A percentile compares a stretch with the other conserved stretches of the same genome.
Conservation (phyloP, 495 filamentous ascomycete genomes). For the Pseudoneurospora amorphoporcata region DNA sequence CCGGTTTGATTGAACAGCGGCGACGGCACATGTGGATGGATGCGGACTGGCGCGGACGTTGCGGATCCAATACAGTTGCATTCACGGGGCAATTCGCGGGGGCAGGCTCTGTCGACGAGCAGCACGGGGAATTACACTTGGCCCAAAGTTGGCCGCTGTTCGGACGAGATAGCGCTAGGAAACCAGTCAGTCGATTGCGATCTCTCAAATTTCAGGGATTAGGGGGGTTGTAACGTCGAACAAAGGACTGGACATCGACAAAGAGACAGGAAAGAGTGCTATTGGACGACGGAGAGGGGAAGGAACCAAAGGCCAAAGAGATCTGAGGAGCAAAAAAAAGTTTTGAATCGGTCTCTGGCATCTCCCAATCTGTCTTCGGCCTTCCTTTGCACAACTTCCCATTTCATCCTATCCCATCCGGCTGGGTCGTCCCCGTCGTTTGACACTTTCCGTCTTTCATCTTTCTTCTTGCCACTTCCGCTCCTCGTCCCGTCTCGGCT, state of each 20-base stretch:
- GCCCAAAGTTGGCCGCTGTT: not conserved
- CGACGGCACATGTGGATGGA: not conserved
- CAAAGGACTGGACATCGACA: not conserved
- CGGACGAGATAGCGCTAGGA: not conserved
- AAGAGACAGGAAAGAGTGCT: not conserved
- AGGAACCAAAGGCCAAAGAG: not conserved
- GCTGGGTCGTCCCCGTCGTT: not conserved
- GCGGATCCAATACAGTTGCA: not conserved
- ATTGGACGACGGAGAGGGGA: not conserved
- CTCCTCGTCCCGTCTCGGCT: not conserved
- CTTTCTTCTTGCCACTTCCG: not conserved
- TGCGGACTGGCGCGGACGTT: not conserved
- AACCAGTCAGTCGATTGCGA: not conserved
- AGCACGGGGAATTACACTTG: not conserved
- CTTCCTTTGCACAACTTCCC: not conserved
- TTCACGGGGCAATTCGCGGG: not conserved
- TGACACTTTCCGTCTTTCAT: not conserved
- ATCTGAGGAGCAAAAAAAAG: not conserved
- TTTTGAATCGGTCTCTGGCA: not conserved
- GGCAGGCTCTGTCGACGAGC: not conserved
- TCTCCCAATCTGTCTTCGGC: not conserved
- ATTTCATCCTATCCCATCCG: not conserved
- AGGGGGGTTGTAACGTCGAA: not conserved
- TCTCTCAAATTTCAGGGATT: not conserved
- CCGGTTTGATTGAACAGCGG: not conserved